Percentiles rank a stretch among this genome's conserved stretches.
phyloP scores from a whole-genome alignment of 257 asterid species.

The Nicotiana noctiflora region DNA sequence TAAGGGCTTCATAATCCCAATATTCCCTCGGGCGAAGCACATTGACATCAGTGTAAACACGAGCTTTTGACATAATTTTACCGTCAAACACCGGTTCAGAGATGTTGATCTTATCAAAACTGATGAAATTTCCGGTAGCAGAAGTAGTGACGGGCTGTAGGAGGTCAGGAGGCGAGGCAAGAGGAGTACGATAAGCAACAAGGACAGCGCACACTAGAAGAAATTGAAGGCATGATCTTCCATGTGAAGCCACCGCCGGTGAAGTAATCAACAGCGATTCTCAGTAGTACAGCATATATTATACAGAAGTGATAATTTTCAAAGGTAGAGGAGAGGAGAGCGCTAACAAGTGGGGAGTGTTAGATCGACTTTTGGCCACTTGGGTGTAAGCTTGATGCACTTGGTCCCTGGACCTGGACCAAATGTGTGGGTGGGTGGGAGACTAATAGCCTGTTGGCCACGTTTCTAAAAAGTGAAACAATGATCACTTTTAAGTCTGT shows the following conservation, averaged over 20 bases:
- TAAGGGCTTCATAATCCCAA: slow-evolving; percentile 83
- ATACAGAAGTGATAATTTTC: no score
- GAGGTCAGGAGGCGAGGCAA: slow-evolving; percentile 24
- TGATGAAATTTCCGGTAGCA: slow-evolving; percentile 2
- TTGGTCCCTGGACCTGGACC: no score
- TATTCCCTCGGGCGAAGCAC: slow-evolving; percentile 77
- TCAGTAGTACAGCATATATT: no score
- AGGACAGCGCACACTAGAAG: slow-evolving; percentile 35
- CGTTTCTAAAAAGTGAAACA: no score
- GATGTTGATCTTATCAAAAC: slow-evolving; percentile 29
- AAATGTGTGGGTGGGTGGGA: no score
- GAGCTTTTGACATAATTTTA: slow-evolving; percentile 58
- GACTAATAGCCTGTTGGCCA: no score
- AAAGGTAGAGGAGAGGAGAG: no score
- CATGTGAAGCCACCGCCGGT: slow-evolving; percentile 22
- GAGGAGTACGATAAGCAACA: slow-evolving; percentile 30
- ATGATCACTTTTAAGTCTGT: no score
- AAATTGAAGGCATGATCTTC: slow-evolving; percentile 21
- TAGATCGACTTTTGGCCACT: no score
- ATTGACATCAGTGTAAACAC: slow-evolving; percentile 72
- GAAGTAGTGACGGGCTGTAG: slow-evolving; percentile 3
- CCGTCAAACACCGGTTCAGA: slow-evolving; percentile 8
- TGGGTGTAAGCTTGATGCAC: no score
- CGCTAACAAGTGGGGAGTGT: no score
- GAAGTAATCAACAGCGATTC: background rate